phyloP scores from a whole-genome alignment of 1,284 basidiomycete species.

The Fomes fomentarius region DNA sequence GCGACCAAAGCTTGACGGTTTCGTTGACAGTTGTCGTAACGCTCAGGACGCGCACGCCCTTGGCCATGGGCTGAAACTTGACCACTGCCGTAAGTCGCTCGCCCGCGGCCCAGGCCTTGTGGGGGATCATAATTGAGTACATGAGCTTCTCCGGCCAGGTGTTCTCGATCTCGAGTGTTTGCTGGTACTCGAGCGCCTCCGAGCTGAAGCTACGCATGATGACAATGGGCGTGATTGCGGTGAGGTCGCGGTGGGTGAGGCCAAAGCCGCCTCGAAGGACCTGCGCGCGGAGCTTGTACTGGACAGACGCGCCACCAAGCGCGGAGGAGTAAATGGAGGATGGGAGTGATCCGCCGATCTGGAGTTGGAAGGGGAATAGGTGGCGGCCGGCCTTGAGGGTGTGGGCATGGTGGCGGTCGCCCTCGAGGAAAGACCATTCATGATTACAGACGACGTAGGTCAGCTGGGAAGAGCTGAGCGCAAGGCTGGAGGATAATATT shows the following conservation, averaged over 20 bases:
- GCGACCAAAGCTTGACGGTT: conserved; percentile 65
- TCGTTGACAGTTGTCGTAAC: conserved; percentile 79
- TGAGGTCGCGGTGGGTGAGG: conserved; percentile 60
- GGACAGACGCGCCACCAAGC: conserved; percentile 66
- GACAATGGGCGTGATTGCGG: conserved; percentile 61
- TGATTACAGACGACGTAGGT: conserved; percentile 78
- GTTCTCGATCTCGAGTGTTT: conserved; percentile 93
- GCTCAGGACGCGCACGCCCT: conserved; percentile 77
- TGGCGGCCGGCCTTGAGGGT: conserved; percentile 91
- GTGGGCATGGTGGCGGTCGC: conserved; percentile 75
- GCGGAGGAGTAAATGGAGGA: conserved; percentile 68
- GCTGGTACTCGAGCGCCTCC: conserved; percentile 92
- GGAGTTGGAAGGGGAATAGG: conserved; percentile 86
- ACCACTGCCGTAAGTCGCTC: conserved; percentile 81
- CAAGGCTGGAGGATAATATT: conserved; percentile 30
- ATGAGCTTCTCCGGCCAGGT: conserved; percentile 96
- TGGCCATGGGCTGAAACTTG: conserved; percentile 86
- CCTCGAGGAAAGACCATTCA: conserved; percentile 89
- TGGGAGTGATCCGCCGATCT: conserved; percentile 81
- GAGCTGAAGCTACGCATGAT: conserved; percentile 76
- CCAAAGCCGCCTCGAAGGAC: conserved; percentile 77
- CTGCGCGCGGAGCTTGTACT: conserved; percentile 87
- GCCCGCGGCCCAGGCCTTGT: conserved; percentile 91
- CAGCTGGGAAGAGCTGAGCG: conserved; percentile 49
- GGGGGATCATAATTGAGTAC: conserved; percentile 86